Base-by-base conservation (phyloP, 2,329 filamentous ascomycete genomes). In the Diaporthe nobilis region DNA sequence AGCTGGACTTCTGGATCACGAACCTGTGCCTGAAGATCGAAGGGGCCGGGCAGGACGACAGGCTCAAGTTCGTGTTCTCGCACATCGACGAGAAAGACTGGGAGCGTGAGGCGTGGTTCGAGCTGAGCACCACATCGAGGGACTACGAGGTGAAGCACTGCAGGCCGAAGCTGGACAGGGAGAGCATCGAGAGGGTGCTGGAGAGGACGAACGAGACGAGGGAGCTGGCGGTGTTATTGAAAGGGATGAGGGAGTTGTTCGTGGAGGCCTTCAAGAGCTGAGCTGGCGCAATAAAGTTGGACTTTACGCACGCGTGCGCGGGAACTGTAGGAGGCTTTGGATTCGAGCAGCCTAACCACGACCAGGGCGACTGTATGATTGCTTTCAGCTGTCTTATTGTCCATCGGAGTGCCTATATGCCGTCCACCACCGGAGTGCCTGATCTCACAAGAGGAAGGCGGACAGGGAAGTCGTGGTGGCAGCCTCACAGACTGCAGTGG, bases 1-100 rank as follows among this genome's bases (percentile, higher is more conserved):
- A 99, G 86, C 89, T 99, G 61, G 94, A 96, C 79, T 98, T 98
- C 83, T 99, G 97, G 97, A 94, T 98, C 83, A 94, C 93, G 73
- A 97, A 96, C 82, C 87, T 99, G 76, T 96, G 96, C 75, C 84
- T 98, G 82, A 89, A 94, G 77, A 97, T 99, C 81, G 96, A 98
- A 82, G 96, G 96, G 2, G 94, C 94, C 0, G 96, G 95, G 1
- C 90, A 91, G 81, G 92, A 94, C 77, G 96, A 98, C 84, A 90
- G 94, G 37, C 88, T 99, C 79, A 96, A 96, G 84, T 98, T 99
- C 83, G 90, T 97, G 3, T 99, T 95, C 82, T 94, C 92, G 39
- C 94, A 97, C 83, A 88, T 98, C 61, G 92, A 97, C 82, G 95
- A 98, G 86, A 91, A 92, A 80, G 93, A 97, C 82, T 96, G 94